A percentile compares a stretch with the other conserved stretches of the same genome.
Conservation (phyloP, 306 rosid species). For the Erythrophleum fordii region DNA sequence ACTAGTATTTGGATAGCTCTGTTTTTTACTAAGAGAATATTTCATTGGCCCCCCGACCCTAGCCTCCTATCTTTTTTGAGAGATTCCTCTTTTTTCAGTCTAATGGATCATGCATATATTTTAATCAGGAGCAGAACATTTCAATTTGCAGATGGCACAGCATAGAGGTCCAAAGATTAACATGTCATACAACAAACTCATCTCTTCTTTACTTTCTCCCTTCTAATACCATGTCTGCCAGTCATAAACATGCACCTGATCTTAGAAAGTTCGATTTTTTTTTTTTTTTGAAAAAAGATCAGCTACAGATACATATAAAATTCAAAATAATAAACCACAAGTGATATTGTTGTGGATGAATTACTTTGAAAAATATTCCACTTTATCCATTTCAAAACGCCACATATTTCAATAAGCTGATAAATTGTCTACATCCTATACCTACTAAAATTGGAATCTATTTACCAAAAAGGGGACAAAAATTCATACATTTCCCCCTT, state of each 20-base stretch:
- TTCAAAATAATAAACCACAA: neutral
- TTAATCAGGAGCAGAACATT: no score
- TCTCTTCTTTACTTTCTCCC: neutral
- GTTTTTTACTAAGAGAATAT: no score
- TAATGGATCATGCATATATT: no score
- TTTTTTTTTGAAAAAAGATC: no score
- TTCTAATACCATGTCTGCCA: neutral
- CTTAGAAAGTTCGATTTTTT: no score
- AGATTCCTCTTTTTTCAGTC: no score
- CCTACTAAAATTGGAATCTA: conserved; percentile 8
- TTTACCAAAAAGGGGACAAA: conserved; percentile 22
- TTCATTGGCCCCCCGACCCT: no score
- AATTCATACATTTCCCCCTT: conserved; percentile 18
- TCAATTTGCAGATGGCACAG: neutral
- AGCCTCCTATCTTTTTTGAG: no score
- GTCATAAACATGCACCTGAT: neutral
- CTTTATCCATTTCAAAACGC: neutral
- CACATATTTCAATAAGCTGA: neutral
- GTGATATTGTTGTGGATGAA: neutral
- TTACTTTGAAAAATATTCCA: conserved; percentile 1
- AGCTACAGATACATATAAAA: neutral
- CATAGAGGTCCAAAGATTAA: neutral
- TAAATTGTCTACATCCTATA: neutral
- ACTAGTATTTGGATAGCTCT: no score
- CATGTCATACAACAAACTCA: neutral